Percentiles rank a stretch among this genome's conserved stretches.
phyloP scores from a whole-genome alignment of 176 grass and related monocot species.

The Juncus effusus region DNA sequence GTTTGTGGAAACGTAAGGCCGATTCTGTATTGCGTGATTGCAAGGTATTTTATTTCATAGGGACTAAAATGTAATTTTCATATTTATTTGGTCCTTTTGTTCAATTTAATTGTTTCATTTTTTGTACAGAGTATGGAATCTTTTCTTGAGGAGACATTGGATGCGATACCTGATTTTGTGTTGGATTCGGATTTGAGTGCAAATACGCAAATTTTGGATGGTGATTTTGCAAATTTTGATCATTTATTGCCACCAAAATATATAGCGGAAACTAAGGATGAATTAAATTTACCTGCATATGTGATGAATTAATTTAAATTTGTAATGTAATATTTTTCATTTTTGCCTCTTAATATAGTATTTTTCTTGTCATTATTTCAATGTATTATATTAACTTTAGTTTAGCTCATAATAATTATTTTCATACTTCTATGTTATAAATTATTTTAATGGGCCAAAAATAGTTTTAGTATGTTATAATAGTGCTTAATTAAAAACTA shows the following conservation, averaged over 20 bases:
- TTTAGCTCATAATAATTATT: no score
- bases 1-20: constrained; percentile 87
- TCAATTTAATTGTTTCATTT: constrained; percentile 2
- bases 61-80: not conserved
- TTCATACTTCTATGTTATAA: no score
- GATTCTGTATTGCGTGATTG: constrained; percentile 66
- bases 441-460: no score
- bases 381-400: no score
- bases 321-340: no score
- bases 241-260: constrained; percentile 53
- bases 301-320: constrained; percentile 34
- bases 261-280: constrained; percentile 11
- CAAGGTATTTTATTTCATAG: constrained; percentile 39
- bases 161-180: constrained; percentile 48
- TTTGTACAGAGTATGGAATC: constrained; percentile 56
- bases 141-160: constrained; percentile 87
- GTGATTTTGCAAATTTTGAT: constrained; percentile 50
- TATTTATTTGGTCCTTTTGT: not conserved
- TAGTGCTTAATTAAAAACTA: no score
- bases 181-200: constrained; percentile 46
- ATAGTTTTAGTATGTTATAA: no score
- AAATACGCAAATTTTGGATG: constrained; percentile 35
- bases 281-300: constrained; percentile 15
- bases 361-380: no score
- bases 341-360: no score